Evolutionary conservation across 257 asterid genomes (phyloP).

Genomic region (Anisodus acutangulus): DNA sequence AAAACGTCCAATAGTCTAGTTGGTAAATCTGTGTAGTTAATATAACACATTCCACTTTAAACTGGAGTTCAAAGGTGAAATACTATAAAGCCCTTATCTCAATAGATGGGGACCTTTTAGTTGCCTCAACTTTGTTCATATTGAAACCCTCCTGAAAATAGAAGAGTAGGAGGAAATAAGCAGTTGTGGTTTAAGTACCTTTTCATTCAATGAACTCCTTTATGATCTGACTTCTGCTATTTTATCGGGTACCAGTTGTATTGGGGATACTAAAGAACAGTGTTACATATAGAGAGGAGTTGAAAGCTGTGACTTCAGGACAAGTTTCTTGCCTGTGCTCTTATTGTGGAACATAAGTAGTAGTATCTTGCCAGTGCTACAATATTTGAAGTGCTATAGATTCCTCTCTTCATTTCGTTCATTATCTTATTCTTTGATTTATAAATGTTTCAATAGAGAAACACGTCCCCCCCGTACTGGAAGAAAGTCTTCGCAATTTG

Average conservation of each 20-base stretch:
- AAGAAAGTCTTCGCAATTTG: slow-evolving; percentile 91
- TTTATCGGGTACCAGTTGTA: not conserved
- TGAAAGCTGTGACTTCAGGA: not conserved
- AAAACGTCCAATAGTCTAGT: not conserved
- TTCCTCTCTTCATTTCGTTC: slow-evolving; percentile 14
- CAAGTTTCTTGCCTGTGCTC: slow-evolving; percentile 6
- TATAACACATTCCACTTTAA: slow-evolving; percentile 2
- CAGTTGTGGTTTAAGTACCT: slow-evolving; percentile 8
- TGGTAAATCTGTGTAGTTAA: not conserved
- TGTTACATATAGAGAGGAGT: slow-evolving; percentile 3
- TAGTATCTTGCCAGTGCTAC: slow-evolving; percentile 12
- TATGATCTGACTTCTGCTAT: not conserved
- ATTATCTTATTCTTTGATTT: not conserved
- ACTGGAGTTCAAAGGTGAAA: slow-evolving; percentile 21
- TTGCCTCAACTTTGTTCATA: slow-evolving; percentile 14
- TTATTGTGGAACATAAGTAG: not conserved
- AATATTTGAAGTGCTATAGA: not conserved
- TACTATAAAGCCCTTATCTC: slow-evolving; percentile 7
- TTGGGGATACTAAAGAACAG: not conserved
- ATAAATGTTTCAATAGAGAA: slow-evolving; percentile 53
- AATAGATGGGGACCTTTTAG: slow-evolving; percentile 3
- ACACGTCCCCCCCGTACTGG: slow-evolving; percentile 83
- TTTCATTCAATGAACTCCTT: slow-evolving; percentile 17
- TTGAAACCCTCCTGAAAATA: not conserved
- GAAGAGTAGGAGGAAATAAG: slow-evolving; percentile 24